Evolutionary conservation across 2,329 filamentous ascomycete genomes (phyloP), one percentile per base, ranked within the genome.

Genomic region (Pseudohalonectria lignicola): DNA sequence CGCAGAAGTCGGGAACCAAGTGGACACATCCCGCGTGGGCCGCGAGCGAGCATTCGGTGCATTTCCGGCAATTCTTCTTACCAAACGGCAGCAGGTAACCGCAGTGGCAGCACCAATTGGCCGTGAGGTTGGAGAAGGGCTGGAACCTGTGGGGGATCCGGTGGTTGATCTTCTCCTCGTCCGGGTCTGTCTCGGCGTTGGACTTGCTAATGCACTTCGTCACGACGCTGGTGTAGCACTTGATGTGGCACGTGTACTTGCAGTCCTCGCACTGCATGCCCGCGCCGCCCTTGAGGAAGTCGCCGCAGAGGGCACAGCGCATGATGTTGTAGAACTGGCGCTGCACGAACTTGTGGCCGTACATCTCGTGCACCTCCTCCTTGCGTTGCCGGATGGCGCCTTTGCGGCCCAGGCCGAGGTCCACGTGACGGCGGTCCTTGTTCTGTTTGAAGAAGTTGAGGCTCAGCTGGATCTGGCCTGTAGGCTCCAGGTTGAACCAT

Each of bases 301-400:
- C 92, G 43, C 88, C 92, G 57, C 92, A 98, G 26, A 96, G 78
- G 12, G 92, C 92, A 62, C 92, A 98, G 45, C 92, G 90, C 92
- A 98, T 98, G 55, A 98, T 95, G 71, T 96, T 98, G 79, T 96
- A 98, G 62, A 98, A 98, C 60, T 95, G 92, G 59, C 95, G 88
- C 54, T 92, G 85, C 40, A 96, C 82, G 55, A 98, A 98, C 64
- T 96, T 98, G 79, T 98, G 92, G 35, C 92, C 92, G 57, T 94
- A 95, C 70, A 95, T 94, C 65, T 98, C 92, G 64, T 95, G 86
- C 4, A 98, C 82, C 53, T 96, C 88, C 61, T 98, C 92, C 67
- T 98, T 98, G 54, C 86, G 86, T 63, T 98, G 90, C 48, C 92
- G 86, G 49, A 98, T 87, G 46, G 92, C 92, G 53, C 90, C 92